phyloP scores from a whole-genome alignment of 1,139 yeast species.

The Debaryomyces subglobosus region DNA sequence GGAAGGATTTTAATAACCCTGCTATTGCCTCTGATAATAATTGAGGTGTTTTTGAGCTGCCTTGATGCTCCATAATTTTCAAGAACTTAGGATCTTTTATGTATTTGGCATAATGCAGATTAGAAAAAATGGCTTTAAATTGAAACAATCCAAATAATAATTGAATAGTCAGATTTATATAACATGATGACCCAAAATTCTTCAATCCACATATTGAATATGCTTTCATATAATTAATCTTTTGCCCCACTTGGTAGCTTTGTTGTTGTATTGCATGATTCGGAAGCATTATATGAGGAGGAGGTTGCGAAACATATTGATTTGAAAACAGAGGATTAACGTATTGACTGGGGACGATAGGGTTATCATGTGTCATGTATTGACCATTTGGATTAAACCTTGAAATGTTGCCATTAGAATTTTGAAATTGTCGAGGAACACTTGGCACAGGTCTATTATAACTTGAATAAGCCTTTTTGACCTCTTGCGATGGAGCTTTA shows the following conservation, averaged over 20 bases:
- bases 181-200: constrained; percentile 74
- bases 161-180: constrained; percentile 71
- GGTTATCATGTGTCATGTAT: not conserved
- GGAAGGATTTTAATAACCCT: constrained; percentile 46
- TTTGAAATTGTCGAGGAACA: constrained; percentile 5
- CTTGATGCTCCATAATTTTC: constrained; percentile 25
- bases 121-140: constrained; percentile 46
- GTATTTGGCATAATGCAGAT: constrained; percentile 44
- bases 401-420: not conserved
- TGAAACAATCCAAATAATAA: constrained; percentile 57
- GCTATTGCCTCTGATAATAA: constrained; percentile 53
- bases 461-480: constrained; percentile 1
- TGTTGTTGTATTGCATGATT: constrained; percentile 21
- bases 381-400: not conserved
- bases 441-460: constrained; percentile 11
- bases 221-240: constrained; percentile 42
- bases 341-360: constrained; percentile 12
- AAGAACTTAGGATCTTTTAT: constrained; percentile 36
- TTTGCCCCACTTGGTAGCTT: constrained; percentile 25
- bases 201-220: constrained; percentile 64
- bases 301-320: constrained; percentile 16
- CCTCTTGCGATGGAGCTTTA: not conserved
- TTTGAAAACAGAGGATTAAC: constrained; percentile 1
- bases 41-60: constrained; percentile 29
- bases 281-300: constrained; percentile 12